Percentiles rank a stretch among this genome's conserved stretches.
These are phyloP conservation scores for Allium sativum DNA, from an alignment of 106 monocot genomes.

Conservation along the genomic window DNA sequence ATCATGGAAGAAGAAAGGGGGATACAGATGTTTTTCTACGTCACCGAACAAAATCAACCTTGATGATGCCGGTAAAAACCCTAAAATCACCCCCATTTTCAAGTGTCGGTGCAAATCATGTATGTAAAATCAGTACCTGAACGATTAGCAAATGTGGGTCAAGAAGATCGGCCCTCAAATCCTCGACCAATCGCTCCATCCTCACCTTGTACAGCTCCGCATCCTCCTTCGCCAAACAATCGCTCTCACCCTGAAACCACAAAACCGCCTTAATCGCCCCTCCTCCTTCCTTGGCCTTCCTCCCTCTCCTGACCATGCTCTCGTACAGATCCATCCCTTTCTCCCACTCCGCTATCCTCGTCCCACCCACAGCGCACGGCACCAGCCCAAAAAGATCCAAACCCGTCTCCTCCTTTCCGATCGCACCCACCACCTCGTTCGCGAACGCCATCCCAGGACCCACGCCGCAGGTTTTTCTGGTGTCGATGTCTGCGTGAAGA, in stretches of 20 bases:
- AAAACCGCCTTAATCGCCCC: slow-evolving; percentile 25
- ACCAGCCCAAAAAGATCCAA: slow-evolving; percentile 14
- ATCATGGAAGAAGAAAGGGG: too few relatives aligned
- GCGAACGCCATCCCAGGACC: slow-evolving; percentile 75
- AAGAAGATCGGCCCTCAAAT: slow-evolving; percentile 40
- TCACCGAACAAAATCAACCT: too few relatives aligned
- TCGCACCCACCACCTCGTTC: slow-evolving; percentile 12
- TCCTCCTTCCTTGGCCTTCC: slow-evolving; percentile 10
- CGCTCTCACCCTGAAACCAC: slow-evolving; percentile 82
- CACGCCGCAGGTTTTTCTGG: slow-evolving; percentile 48
- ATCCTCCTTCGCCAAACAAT: slow-evolving; percentile 20
- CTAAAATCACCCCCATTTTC: too few relatives aligned
- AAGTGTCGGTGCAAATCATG: too few relatives aligned
- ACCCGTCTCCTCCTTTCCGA: too few relatives aligned
- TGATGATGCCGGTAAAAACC: too few relatives aligned
- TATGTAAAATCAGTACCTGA: slow-evolving; percentile 20
- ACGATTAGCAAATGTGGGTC: slow-evolving; percentile 43
- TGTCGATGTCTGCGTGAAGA: slow-evolving; percentile 80
- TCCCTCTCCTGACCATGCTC: slow-evolving; percentile 23
- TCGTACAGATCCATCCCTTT: slow-evolving; percentile 25
- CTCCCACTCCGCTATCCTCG: slow-evolving; percentile 30
- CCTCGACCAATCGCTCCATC: slow-evolving; percentile 37
- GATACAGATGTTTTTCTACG: too few relatives aligned
- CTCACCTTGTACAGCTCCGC: slow-evolving; percentile 28
- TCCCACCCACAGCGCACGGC: slow-evolving; percentile 23